Evolutionary conservation across 2,329 filamentous ascomycete species (phyloP).

Genomic region (Fusarium hainanense): DNA sequence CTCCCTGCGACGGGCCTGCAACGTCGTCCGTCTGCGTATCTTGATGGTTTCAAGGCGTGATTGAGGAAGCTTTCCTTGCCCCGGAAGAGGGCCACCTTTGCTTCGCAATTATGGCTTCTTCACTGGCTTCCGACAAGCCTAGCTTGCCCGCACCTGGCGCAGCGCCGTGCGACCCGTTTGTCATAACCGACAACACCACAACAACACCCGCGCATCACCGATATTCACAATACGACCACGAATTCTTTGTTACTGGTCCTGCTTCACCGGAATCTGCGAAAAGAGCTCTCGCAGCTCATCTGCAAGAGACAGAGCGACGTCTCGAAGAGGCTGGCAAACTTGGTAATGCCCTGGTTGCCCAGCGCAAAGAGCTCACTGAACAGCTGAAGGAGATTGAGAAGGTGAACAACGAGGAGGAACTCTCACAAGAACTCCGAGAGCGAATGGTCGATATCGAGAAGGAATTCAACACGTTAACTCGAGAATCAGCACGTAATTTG

Average conservation of each 20-base stretch:
- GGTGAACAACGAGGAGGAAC: conserved; percentile 78
- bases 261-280: conserved; percentile 83
- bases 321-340: conserved; percentile 92
- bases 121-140: conserved; percentile 56
- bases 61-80: conserved; percentile 42
- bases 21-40: conserved; percentile 42
- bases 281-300: conserved; percentile 87
- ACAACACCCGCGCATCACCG: conserved; percentile 67
- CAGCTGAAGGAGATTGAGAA: conserved; percentile 86
- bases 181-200: conserved; percentile 56
- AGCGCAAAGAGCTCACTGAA: conserved; percentile 84
- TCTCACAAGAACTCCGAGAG: conserved; percentile 83
- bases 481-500: conserved; percentile 89
- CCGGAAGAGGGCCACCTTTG: conserved; percentile 38
- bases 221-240: conserved; percentile 84
- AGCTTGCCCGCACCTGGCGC: conserved; percentile 54
- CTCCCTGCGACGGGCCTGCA: conserved; percentile 43
- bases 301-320: conserved; percentile 90
- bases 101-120: conserved; percentile 56
- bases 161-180: conserved; percentile 66
- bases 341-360: conserved; percentile 86
- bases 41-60: conserved; percentile 46
- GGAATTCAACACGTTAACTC: conserved; percentile 93
- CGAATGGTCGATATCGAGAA: conserved; percentile 89
- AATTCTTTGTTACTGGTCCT: conserved; percentile 82